phyloP scores from a whole-genome alignment of 164 flowering plant genomes.

The Macadamia tetraphylla region DNA sequence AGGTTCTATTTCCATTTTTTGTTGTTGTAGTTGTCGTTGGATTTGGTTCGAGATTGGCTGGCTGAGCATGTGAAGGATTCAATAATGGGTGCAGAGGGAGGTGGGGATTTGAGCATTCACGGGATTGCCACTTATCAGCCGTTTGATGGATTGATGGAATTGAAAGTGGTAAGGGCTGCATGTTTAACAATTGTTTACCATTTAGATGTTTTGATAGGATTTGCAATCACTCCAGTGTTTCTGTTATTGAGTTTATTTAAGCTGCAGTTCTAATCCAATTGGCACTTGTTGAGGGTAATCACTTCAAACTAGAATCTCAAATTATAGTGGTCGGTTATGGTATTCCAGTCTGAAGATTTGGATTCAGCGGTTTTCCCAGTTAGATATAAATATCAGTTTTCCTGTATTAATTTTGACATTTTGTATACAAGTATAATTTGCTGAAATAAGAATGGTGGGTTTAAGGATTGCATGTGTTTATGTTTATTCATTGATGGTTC shows the following conservation, averaged over 20 bases:
- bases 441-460: no score
- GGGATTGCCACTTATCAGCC: conserved; percentile 78
- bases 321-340: no score
- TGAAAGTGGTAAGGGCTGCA: conserved; percentile 59
- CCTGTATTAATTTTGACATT: no score
- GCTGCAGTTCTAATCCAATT: background rate
- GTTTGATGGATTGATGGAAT: conserved; percentile 65
- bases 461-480: no score
- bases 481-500: no score
- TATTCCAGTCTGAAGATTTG: no score
- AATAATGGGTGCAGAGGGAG: conserved; percentile 28
- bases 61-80: conserved; percentile 41
- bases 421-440: no score
- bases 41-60: conserved; percentile 75
- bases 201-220: background rate
- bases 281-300: no score
- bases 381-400: no score
- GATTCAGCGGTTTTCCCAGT: no score
- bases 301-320: no score
- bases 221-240: background rate
- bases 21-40: conserved; percentile 61
- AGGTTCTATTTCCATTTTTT: conserved; percentile 11
- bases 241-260: background rate
- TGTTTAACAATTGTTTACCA: background rate
- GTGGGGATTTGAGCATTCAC: conserved; percentile 41